Conservation (phyloP, 352 stramenopile genomes). For the Elongisporangium undulatum region DNA sequence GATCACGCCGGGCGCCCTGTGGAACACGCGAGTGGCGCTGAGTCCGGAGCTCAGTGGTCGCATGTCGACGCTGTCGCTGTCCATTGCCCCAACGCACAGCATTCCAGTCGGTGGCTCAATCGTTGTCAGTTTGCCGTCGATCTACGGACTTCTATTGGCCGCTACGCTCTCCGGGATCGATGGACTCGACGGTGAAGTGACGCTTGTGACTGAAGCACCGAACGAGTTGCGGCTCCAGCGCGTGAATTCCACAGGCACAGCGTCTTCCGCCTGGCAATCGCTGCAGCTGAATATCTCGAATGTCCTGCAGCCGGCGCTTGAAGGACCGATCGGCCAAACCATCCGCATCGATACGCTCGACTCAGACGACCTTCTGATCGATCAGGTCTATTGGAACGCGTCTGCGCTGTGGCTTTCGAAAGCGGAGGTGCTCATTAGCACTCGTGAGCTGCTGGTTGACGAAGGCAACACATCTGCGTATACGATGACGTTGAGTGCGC, state of each 20-base stretch:
- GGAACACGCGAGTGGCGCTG: conserved; percentile 15
- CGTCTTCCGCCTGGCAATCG: conserved; percentile 16
- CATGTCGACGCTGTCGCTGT: conserved; percentile 18
- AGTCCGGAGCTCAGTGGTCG: conserved; percentile 33
- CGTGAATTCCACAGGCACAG: conserved; percentile 13
- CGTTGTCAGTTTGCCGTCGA: conserved; percentile 36
- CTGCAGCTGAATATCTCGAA: conserved; percentile 23
- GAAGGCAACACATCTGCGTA: conserved; percentile 33
- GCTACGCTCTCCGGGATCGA: conserved; percentile 15
- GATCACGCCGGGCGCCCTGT: conserved; percentile 22
- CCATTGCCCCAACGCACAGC: conserved; percentile 21
- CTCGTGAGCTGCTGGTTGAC: conserved; percentile 11
- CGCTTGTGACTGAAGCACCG: conserved; percentile 6
- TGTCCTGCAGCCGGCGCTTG: conserved; percentile 40
- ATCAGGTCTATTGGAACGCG: conserved; percentile 44
- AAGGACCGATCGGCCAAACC: conserved; percentile 40
- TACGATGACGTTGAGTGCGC: conserved; percentile 35
- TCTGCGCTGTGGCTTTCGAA: conserved; percentile 25
- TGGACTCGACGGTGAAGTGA: conserved; percentile 24
- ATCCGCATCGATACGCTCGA: conserved; percentile 55
- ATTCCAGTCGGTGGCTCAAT: conserved; percentile 37
- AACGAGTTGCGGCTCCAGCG: conserved; percentile 22
- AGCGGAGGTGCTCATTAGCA: conserved; percentile 35
- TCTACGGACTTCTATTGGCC: conserved; percentile 28
- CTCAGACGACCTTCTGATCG: conserved; percentile 27